Base-by-base conservation (phyloP, 192 early-diverging fungal species). In the Backusella mclennaniae region DNA sequence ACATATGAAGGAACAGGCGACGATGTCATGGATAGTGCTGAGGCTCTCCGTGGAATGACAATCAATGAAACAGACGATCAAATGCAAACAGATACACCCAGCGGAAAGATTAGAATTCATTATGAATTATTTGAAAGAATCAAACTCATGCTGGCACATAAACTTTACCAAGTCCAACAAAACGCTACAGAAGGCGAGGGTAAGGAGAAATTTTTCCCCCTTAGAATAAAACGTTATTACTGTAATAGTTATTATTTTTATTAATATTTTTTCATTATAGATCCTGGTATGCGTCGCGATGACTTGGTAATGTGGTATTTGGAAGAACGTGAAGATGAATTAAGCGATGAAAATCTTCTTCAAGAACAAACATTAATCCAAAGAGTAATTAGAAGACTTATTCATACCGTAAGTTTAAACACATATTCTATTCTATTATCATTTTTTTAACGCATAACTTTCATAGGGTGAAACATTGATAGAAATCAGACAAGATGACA, bases 291-390 rank as follows among this genome's bases (percentile, higher is more conserved):
- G 77, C 82, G 84, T n/a, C 82, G 83, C 35, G 84, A 79, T 4
- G 89, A 88, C 9, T 77, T 96, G 19, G 79, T 94, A 1, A 86
- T 89, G 29, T 94, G 92, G 90, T 96, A 92, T 74, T 71, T 95
- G n/a, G 88, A 90, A 71, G 83, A 87, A 79, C 80, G 85, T 68
- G 92, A 93, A 75, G 86, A 90, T 39, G 79, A 73, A 19, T 76
- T 95, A 31, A 86, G 90, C 52, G 75, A 77, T 19, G 92, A 92
- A 78, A 90, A 95, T 31, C 84, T 87, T 9, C 84, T 91, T 41
- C 71, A 75, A 7, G 52, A 74, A n/a, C 90, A 96, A 71, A 76
- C 78, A 70, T 87, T 85, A n/a, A 82, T 91, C 66, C 86, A 87
- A 66, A 89, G 87, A 49, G 91, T 96, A 38, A 84, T 96, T 67